Evolutionary conservation across 23 red algal species (phyloP), one percentile per base, ranked within the genome.

Genomic region (Agarophyton chilense): DNA sequence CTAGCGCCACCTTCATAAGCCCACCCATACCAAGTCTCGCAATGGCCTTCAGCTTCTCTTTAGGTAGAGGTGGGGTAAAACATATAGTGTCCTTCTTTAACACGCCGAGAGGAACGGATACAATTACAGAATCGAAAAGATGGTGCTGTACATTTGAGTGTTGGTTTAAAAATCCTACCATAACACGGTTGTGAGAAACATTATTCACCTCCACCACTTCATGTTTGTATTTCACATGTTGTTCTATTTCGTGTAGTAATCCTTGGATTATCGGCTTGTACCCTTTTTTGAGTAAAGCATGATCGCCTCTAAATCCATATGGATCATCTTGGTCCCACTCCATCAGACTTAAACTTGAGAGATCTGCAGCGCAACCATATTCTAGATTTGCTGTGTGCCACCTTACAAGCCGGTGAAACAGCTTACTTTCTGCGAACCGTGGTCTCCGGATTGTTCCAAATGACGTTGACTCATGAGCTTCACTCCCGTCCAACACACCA

Each of bases 321-420:
- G 90, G 95, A 83, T 98, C 95, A 45, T 98, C 95, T 56, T 98
- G 95, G 54, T 98, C 95, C 95, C 95, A 98, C 53, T 98, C 84
- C 72, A 80, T 68, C 16, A 93, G 36, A 70, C 90, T 94, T 1
- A 98, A 34, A 45, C 31, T 47, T 22, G 88, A 79, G 0, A 98
- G 22, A 52, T 88, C 76, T n/a, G 95, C 73, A 33, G 89, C 95
- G 77, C 95, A 98, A 56, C 56, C 95, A 74, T 98, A 98, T 62
- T 98, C 95, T n/a, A 98, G 81, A 41, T 98, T 98, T 28, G 95
- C 90, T 12, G 88, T 75, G 64, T 98, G 95, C 95, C 95, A 98
- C n/a, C 87, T 75, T 0, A 98, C 12, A 1, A 98, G 40, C 1
- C 90, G 84, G 19, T 38, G 38, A 57, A 83, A 61, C 32, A 90